Percentiles rank a stretch among this genome's conserved stretches.
These are phyloP conservation scores for Trametopsis cervina DNA, from an alignment of 768 basidiomycete species.

Conservation along the genomic window DNA sequence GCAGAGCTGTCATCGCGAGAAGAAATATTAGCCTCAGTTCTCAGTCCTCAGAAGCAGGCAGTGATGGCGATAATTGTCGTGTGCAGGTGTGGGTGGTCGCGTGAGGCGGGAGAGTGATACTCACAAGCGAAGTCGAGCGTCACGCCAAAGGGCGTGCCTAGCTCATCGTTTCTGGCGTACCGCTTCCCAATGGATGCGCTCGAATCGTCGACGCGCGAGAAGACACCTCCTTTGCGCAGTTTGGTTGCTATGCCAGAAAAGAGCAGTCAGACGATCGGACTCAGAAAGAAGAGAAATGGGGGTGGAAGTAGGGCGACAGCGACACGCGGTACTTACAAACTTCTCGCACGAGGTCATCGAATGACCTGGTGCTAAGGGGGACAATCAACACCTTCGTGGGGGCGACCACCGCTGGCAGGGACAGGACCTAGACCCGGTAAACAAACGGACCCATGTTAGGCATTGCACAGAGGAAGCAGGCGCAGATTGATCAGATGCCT, in stretches of 20 bases:
- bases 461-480: constrained; percentile 9
- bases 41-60: background rate
- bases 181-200: constrained; percentile 93
- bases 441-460: constrained; percentile 6
- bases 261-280: background rate
- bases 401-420: constrained; percentile 82
- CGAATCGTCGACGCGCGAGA: constrained; percentile 93
- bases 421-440: constrained; percentile 59
- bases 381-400: constrained; percentile 98
- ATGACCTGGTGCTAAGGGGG: constrained; percentile 81
- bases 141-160: constrained; percentile 95
- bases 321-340: constrained; percentile 62
- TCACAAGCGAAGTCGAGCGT: constrained; percentile 92
- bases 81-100: constrained; percentile 25
- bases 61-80: constrained; percentile 20
- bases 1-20: constrained; percentile 49
- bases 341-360: constrained; percentile 77
- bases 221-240: constrained; percentile 82
- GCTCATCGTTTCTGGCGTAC: constrained; percentile 95
- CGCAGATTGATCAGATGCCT: constrained; percentile 12
- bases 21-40: background rate
- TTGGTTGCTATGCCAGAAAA: constrained; percentile 58
- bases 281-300: constrained; percentile 10
- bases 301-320: constrained; percentile 1
- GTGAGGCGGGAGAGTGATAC: constrained; percentile 22